Percentiles rank a stretch among this genome's conserved stretches.
Evolutionary conservation across 306 rosid species (phyloP).

Genomic region (Casuarina equisetifolia): DNA sequence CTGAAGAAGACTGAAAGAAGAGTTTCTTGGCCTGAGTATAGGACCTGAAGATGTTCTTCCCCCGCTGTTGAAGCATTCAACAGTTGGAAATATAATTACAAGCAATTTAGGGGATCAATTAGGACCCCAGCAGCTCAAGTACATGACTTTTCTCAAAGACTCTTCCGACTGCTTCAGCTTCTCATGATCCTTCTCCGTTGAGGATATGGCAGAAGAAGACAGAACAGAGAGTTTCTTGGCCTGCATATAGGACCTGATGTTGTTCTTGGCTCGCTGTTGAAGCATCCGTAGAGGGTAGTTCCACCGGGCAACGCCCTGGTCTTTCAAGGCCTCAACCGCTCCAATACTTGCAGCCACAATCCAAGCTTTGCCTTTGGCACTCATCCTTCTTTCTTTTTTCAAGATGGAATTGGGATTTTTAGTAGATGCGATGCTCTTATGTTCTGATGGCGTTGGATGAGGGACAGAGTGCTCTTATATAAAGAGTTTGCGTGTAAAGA

Average conservation of each 20-base stretch:
- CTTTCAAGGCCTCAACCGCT: conserved; percentile 34
- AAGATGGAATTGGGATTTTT: not conserved
- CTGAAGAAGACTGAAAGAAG: conserved; percentile 18
- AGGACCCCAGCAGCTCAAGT: conserved; percentile 39
- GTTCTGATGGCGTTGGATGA: not conserved
- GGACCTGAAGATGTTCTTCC: conserved; percentile 18
- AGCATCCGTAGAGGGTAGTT: conserved; percentile 12
- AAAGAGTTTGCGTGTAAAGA: not conserved
- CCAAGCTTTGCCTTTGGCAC: conserved; percentile 30
- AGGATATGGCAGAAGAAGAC: conserved; percentile 17
- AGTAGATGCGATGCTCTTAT: not conserved
- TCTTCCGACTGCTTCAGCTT: conserved; percentile 20
- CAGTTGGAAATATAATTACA: not conserved
- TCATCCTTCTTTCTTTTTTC: not conserved
- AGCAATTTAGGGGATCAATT: not conserved
- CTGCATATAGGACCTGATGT: conserved; percentile 23
- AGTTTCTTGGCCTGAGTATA: not conserved
- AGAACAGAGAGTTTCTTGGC: conserved; percentile 12
- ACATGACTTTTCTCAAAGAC: conserved; percentile 27
- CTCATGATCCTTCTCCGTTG: not conserved
- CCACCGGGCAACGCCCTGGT: conserved; percentile 35
- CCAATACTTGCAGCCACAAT: conserved; percentile 28
- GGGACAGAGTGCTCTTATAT: not conserved
- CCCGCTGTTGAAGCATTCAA: not conserved
- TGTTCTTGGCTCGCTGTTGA: conserved; percentile 27